Evolutionary conservation across 768 basidiomycete genomes (phyloP), one percentile per base, ranked within the genome.

Genomic region (Tylopilus subfusipes): DNA sequence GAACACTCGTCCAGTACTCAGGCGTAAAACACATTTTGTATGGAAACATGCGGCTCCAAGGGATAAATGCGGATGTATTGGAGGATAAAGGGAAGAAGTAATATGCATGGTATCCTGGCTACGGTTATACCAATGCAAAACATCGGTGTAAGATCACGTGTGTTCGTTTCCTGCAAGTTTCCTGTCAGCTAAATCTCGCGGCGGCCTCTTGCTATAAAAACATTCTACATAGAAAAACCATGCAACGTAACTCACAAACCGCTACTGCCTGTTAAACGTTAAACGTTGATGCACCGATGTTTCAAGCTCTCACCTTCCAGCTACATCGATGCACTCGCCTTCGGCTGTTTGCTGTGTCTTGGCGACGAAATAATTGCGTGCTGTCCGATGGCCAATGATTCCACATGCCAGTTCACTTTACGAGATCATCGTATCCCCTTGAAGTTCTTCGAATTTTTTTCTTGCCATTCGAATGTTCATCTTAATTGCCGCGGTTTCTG

Each of bases 391-490:
- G n/a, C 30, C 24, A n/a, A 44, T 43, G 21, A 38, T 46, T 36
- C 36, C 36, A 29, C 42, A 31, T 49, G 48, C n/a, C 30, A 11
- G 6, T 33, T 21, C 42, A 49, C 52, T 25, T 53, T 66, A 73
- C 21, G 58, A 58, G 46, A 68, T 52, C 27, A 84, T 71, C 57
- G 81, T 85, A 67, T 88, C 85, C 10, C 83, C 86, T 69, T 93
- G 90, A 25, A 98, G 80, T 63, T 93, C 89, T 62, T 93, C 91
- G 54, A 98, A 94, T 68, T 95, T 95, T 49, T 79, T 75, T 27
- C 92, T 82, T 21, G 91, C 90, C 64, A 95, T 82, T 34, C 85
- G 82, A 55, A 98, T 88, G 68, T 97, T 97, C 69, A 94, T 78
- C 68, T 84, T 85, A 58, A 98, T 69, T 14, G 93, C 90, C 2